phyloP scores from a whole-genome alignment of 2,329 filamentous ascomycete genomes.

The Fonsecaea nubica region DNA sequence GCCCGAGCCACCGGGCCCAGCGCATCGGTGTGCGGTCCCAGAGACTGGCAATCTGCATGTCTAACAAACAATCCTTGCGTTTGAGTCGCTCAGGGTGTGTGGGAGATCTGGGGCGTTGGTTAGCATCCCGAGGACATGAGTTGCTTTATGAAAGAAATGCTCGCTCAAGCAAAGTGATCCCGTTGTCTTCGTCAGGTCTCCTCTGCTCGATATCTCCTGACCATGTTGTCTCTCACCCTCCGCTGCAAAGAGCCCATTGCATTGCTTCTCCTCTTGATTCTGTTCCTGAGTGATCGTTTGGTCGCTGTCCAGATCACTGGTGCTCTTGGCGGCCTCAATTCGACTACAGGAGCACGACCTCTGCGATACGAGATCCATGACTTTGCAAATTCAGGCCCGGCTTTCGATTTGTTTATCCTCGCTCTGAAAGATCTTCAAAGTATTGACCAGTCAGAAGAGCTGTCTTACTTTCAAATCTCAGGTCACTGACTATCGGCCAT shows the following conservation, averaged over 20 bases:
- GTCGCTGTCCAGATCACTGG: conserved; percentile 42
- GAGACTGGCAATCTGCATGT: conserved; percentile 17
- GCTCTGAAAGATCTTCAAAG: conserved; percentile 75
- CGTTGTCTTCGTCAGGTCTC: conserved; percentile 4
- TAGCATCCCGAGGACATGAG: conserved; percentile 5
- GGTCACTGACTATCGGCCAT: conserved; percentile 57
- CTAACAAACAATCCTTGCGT: conserved; percentile 24
- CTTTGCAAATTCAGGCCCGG: conserved; percentile 64
- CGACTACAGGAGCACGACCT: conserved; percentile 43
- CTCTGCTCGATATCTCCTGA: conserved; percentile 3
- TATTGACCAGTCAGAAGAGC: conserved; percentile 66
- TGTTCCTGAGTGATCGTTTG: conserved; percentile 13
- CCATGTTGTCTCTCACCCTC: conserved; percentile 20
- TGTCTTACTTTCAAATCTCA: conserved; percentile 80
- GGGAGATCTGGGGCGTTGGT: conserved; percentile 6
- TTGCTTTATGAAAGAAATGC: conserved; percentile 19
- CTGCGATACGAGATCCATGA: conserved; percentile 71
- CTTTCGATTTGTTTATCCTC: conserved; percentile 77
- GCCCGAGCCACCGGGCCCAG: conserved; percentile 31
- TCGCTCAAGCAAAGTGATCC: conserved; percentile 8
- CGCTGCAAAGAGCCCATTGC: conserved; percentile 4
- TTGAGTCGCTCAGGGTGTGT: neutral
- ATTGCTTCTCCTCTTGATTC: conserved; percentile 11
- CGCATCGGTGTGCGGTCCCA: conserved; percentile 31
- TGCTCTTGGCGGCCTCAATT: conserved; percentile 41